A percentile compares a stretch with the other conserved stretches of the same genome.
phyloP scores from a whole-genome alignment of 2,329 filamentous ascomycete genomes.

The Diplodia seriata region DNA sequence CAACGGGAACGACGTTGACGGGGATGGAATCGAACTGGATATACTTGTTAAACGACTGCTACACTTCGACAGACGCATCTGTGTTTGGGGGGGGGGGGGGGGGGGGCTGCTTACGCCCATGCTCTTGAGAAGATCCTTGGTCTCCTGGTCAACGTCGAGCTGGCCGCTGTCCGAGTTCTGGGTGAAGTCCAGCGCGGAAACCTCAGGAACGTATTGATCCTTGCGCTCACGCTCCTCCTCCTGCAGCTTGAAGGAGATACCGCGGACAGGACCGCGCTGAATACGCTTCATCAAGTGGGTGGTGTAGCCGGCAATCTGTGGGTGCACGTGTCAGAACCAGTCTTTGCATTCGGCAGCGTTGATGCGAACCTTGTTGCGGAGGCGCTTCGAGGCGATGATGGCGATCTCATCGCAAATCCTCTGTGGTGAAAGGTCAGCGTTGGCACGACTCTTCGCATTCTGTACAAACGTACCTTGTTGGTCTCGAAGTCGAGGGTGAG shows the following conservation, averaged over 20 bases:
- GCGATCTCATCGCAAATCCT: conserved; percentile 99
- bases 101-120: conserved; percentile 80
- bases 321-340: conserved; percentile 35
- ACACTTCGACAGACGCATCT: not conserved
- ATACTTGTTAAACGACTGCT: conserved; percentile 31
- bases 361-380: conserved; percentile 91
- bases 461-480: conserved; percentile 72
- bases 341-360: conserved; percentile 55
- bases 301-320: conserved; percentile 94
- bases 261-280: conserved; percentile 97
- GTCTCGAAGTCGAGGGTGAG: conserved; percentile 99
- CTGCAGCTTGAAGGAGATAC: conserved; percentile 99
- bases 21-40: conserved; percentile 92
- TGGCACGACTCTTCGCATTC: not conserved
- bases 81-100: no score
- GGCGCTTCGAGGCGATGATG: conserved; percentile 98
- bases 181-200: conserved; percentile 97
- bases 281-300: conserved; percentile 98
- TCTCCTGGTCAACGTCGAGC: conserved; percentile 95
- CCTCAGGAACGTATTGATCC: conserved; percentile 99
- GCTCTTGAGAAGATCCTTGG: conserved; percentile 98
- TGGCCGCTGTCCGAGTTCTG: conserved; percentile 92
- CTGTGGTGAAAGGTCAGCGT: conserved; percentile 4
- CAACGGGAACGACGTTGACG: conserved; percentile 91
- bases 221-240: conserved; percentile 99